phyloP scores from a whole-genome alignment of 1,139 yeast genomes.

The Kodamaea derodonti region DNA sequence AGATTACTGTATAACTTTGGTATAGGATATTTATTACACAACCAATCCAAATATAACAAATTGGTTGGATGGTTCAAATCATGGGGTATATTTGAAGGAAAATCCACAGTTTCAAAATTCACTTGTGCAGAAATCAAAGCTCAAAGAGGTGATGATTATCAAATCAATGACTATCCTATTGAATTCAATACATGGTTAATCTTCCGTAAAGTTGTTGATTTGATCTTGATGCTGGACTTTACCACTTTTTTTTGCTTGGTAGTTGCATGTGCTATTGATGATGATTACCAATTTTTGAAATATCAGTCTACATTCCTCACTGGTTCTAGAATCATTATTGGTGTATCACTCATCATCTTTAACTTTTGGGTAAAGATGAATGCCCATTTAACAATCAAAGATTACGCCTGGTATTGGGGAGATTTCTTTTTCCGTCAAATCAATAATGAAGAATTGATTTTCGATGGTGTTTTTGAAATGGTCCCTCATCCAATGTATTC shows the following conservation, averaged over 20 bases:
- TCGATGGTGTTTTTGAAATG: conserved; percentile 88
- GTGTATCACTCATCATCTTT: conserved; percentile 55
- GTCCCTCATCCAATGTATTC: conserved; percentile 96
- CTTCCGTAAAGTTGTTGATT: conserved; percentile 76
- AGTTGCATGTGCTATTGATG: conserved; percentile 46
- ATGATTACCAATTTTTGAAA: conserved; percentile 37
- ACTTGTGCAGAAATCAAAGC: conserved; percentile 45
- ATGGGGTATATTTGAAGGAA: conserved; percentile 40
- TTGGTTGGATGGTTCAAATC: conserved; percentile 55
- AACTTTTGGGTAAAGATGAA: conserved; percentile 85
- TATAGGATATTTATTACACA: conserved; percentile 65
- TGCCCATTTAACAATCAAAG: conserved; percentile 87
- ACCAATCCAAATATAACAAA: conserved; percentile 59
- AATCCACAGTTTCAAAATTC: conserved; percentile 34
- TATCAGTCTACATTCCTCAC: conserved; percentile 35
- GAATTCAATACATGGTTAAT: conserved; percentile 84
- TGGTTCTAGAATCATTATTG: conserved; percentile 36
- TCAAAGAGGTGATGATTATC: conserved; percentile 57
- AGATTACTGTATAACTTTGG: conserved; percentile 75
- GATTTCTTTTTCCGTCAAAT: conserved; percentile 84
- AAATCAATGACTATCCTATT: conserved; percentile 53
- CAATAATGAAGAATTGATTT: conserved; percentile 68
- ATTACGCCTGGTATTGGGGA: conserved; percentile 96
- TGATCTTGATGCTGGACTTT: conserved; percentile 84
- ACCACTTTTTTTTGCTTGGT: conserved; percentile 73